These are phyloP conservation scores for Lactarius tabidus DNA, from an alignment of 768 basidiomycete species.

Conservation along the genomic window DNA sequence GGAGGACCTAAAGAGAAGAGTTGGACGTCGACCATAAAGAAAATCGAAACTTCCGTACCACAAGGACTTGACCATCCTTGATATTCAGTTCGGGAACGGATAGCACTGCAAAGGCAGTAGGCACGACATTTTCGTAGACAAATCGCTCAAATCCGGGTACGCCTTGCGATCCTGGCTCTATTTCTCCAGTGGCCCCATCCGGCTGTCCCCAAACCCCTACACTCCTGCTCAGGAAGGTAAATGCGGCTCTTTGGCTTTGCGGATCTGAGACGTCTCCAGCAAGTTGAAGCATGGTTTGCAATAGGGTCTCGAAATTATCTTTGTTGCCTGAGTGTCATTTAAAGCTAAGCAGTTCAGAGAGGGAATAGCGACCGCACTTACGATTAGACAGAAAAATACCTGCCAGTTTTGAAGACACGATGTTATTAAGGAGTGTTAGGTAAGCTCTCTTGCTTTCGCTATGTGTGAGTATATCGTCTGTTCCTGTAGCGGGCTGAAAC, in stretches of 20 bases:
- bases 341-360: background rate
- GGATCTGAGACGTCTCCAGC: constrained; percentile 77
- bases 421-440: constrained; percentile 71
- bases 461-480: constrained; percentile 80
- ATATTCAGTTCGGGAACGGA: constrained; percentile 77
- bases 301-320: constrained; percentile 62
- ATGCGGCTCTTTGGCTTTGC: constrained; percentile 69
- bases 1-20: constrained; percentile 57
- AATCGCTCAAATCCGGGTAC: constrained; percentile 92
- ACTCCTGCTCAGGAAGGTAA: constrained; percentile 70
- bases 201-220: constrained; percentile 67
- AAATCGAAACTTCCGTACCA: constrained; percentile 48
- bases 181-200: constrained; percentile 28
- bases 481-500: constrained; percentile 77
- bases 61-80: constrained; percentile 82
- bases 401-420: constrained; percentile 79
- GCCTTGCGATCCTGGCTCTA: constrained; percentile 30
- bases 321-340: constrained; percentile 54
- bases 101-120: constrained; percentile 77
- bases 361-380: constrained; percentile 38
- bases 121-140: constrained; percentile 82
- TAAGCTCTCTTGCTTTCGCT: constrained; percentile 86
- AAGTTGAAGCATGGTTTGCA: constrained; percentile 68
- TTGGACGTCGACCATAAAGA: background rate
- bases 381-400: constrained; percentile 85